Base-by-base conservation (phyloP, 2,329 filamentous ascomycete genomes). In the Pyrenochaeta sp. region DNA sequence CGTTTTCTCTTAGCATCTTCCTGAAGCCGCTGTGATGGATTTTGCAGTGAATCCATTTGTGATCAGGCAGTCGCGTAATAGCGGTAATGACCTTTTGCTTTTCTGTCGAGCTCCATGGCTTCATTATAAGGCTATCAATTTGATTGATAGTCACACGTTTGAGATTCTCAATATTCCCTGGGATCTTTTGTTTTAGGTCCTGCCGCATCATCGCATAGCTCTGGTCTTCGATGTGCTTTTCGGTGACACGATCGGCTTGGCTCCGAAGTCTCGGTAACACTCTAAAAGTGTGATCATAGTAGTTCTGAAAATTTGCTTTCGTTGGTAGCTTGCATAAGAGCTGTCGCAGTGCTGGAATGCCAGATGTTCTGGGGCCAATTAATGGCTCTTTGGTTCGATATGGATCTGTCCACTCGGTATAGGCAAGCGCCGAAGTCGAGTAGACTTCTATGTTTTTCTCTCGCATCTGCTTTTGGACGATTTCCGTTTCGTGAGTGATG, bases 1-100 rank as follows among this genome's bases (percentile, higher is more conserved):
- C 56, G 15, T 56, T 58, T 30, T 56, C 54, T 15, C 36, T 27
- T 4, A 60, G 39, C 46, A 60, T 61, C 23, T 58, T 64, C 3
- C 29, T 14, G 7, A 62, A 58, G 0, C 48, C 51, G 5, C 10
- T 4, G 10, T 49, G 46, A 17, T 50, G 35, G 15, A 57, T 36
- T 10, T 6, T 37, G n/a, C 58, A 44, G 20, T 40, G 21, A 2
- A 21, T 14, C 43, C 50, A 51, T n/a, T 27, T 6, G 17, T 17
- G 12, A 7, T 45, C 10, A 4, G 15, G 36, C 21, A 54, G 15
- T 11, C 18, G 11, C 18, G 32, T 10, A 9, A 56, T 52, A 18
- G 23, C 18, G 7, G 2, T 21, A 10, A 12, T 29, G 5, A 20
- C 31, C 3, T 23, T 29, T 7, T 23, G 2, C 4, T 49, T 18